These are phyloP conservation scores for Ophiosphaerella narmari DNA, from an alignment of 2,329 filamentous ascomycete species.

Conservation along the genomic window DNA sequence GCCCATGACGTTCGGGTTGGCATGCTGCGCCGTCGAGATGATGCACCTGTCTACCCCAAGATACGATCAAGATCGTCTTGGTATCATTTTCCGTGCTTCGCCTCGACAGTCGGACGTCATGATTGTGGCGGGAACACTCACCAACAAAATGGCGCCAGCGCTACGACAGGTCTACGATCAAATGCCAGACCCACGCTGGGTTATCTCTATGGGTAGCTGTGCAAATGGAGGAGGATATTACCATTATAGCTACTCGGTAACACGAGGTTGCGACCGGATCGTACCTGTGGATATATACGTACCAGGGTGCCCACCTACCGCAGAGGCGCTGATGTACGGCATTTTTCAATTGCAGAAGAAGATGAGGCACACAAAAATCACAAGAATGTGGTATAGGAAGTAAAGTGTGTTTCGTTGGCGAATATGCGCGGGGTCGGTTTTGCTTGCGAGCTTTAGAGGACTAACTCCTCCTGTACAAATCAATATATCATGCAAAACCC, in stretches of 20 bases:
- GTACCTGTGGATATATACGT: conserved; percentile 86
- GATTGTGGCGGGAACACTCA: conserved; percentile 91
- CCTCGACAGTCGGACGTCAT: conserved; percentile 91
- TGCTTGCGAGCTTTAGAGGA: conserved; percentile 23
- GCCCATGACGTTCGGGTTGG: conserved; percentile 89
- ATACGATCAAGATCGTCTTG: conserved; percentile 87
- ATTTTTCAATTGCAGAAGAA: conserved; percentile 81
- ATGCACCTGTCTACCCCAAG: conserved; percentile 92
- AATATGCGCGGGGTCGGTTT: conserved; percentile 20
- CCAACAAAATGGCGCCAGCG: conserved; percentile 95
- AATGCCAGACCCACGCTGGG: conserved; percentile 92
- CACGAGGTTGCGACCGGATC: conserved; percentile 76
- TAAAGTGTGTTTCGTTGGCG: conserved; percentile 31
- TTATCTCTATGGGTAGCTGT: conserved; percentile 82
- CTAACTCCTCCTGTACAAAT: conserved; percentile 27
- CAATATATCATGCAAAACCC: conserved; percentile 7
- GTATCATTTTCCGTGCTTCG: conserved; percentile 90
- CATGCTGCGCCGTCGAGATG: conserved; percentile 92
- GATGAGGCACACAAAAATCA: conserved; percentile 66
- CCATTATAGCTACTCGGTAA: conserved; percentile 82
- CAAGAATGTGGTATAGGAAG: conserved; percentile 63
- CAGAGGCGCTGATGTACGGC: conserved; percentile 61
- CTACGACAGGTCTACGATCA: conserved; percentile 92
- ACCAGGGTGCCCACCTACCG: conserved; percentile 68
- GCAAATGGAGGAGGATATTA: conserved; percentile 87